phyloP scores from a whole-genome alignment of 129 eudicot genomes.

The Artemisia annua region DNA sequence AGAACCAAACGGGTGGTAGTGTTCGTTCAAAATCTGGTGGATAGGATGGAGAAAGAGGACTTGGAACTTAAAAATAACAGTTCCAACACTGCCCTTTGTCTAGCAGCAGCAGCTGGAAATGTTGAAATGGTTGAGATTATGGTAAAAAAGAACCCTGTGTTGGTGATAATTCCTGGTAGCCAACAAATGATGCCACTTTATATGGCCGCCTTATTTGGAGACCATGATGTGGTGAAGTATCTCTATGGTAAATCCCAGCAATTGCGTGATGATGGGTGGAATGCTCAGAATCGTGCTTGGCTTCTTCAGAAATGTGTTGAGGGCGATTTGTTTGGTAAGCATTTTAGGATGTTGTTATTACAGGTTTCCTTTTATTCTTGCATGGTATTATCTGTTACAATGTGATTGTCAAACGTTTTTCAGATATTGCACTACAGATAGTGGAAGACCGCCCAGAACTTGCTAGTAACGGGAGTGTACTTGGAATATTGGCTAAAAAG shows the following conservation, averaged over 20 bases:
- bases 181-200: background rate
- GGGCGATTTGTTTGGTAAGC: background rate
- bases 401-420: background rate
- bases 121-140: background rate
- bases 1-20: background rate
- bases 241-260: background rate
- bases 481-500: background rate
- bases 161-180: background rate
- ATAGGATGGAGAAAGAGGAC: background rate
- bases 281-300: background rate
- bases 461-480: background rate
- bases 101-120: slow-evolving; percentile 4
- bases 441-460: background rate
- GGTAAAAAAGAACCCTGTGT: background rate
- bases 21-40: background rate
- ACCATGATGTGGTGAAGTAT: background rate
- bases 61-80: background rate
- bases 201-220: background rate
- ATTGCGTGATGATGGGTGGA: background rate
- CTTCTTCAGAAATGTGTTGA: slow-evolving; percentile 1
- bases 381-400: too few species aligned
- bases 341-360: background rate
- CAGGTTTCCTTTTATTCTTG: background rate
- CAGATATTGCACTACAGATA: background rate
- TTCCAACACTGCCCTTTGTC: background rate